phyloP scores from a whole-genome alignment of 352 stramenopile genomes.

The Phytophthora pluvialis region DNA sequence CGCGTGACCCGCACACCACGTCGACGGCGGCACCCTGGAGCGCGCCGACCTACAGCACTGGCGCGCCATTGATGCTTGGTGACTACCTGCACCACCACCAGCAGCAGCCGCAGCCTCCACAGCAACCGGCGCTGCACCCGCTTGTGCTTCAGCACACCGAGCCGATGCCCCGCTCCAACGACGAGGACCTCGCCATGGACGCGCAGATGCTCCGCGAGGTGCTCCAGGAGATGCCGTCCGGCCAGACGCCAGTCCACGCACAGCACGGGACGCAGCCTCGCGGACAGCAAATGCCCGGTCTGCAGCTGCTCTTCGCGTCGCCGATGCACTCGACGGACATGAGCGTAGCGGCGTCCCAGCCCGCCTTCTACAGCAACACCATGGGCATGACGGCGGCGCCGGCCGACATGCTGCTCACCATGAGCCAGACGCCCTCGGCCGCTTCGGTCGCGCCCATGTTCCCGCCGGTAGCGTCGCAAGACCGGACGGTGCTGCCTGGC shows the following conservation, averaged over 20 bases:
- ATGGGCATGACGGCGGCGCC: slow-evolving; percentile 25
- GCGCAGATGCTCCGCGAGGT: slow-evolving; percentile 52
- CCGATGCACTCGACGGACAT: slow-evolving; percentile 39
- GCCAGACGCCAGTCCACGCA: slow-evolving; percentile 26
- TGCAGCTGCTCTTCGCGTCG: slow-evolving; percentile 48
- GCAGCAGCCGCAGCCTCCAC: slow-evolving; percentile 9
- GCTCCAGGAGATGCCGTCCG: slow-evolving; percentile 41
- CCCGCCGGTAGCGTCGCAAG: slow-evolving; percentile 1
- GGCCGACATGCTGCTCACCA: slow-evolving; percentile 36
- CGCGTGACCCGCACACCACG: slow-evolving; percentile 21
- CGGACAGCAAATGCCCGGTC: slow-evolving; percentile 34
- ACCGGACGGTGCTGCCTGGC: slow-evolving; percentile 14
- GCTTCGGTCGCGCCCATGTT: slow-evolving; percentile 27
- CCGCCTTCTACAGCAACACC: slow-evolving; percentile 29
- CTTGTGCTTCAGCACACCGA: slow-evolving; percentile 40
- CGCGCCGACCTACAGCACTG: slow-evolving; percentile 16
- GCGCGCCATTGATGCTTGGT: slow-evolving; percentile 8
- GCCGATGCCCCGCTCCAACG: slow-evolving; percentile 29
- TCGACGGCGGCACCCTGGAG: slow-evolving; percentile 23
- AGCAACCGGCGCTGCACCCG: slow-evolving; percentile 31
- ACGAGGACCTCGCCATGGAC: slow-evolving; percentile 48
- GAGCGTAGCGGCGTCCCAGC: slow-evolving; percentile 3
- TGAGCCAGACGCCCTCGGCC: slow-evolving; percentile 26
- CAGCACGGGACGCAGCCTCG: slow-evolving; percentile 22
- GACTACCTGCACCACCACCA: slow-evolving; percentile 24